Evolutionary conservation across 2,329 filamentous ascomycete species (phyloP), one percentile per base, ranked within the genome.

Genomic region (Colletotrichum camelliae): DNA sequence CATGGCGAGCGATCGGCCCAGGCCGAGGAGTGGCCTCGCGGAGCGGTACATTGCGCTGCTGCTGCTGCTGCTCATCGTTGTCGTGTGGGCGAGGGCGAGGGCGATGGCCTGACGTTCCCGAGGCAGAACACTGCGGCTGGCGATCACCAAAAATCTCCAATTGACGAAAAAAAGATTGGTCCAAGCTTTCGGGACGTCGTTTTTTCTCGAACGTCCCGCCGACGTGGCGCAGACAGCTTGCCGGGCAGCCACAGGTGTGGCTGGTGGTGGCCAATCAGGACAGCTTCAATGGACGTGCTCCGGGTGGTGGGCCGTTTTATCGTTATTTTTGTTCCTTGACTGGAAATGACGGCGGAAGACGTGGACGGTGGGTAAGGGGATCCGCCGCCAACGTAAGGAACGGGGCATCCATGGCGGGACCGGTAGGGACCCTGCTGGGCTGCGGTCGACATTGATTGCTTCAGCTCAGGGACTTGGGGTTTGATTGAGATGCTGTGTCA

Each of bases 11-110:
- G 58, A 7, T 24, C 67, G 58, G 66, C 52, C 39, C 43, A 68
- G 31, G 68, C 72, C 77, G 72, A 75, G 65, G 9, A 77, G 55
- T 48, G 75, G 66, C 66, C 75, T 72, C 69, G 65, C 68, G 33
- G 66, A 55, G 55, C 72, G 75, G 61, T 67, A 77, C 69, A 77
- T 73, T 29, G 24, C 24, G 24, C 24, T 24, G 24, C 24, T 66
- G 21, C 24, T 66, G 21, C 16, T 29, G 18, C 12, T 61, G 39
- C 48, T 33, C 43, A 48, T 29, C 35, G 39, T 29, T 21, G 37
- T n/a, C n/a, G 31, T 58, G 55, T 18, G 24, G 24, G 24, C 24
- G 24, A 24, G 43, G 43, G 43, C 43, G 43, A 48, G 1, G 12
- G 43, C 43, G 31, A 62, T 70, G 21, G n/a, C 35, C 18, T 33